Evolutionary conservation across 2,329 filamentous ascomycete species (phyloP).

Genomic region (Apiospora koreana): DNA sequence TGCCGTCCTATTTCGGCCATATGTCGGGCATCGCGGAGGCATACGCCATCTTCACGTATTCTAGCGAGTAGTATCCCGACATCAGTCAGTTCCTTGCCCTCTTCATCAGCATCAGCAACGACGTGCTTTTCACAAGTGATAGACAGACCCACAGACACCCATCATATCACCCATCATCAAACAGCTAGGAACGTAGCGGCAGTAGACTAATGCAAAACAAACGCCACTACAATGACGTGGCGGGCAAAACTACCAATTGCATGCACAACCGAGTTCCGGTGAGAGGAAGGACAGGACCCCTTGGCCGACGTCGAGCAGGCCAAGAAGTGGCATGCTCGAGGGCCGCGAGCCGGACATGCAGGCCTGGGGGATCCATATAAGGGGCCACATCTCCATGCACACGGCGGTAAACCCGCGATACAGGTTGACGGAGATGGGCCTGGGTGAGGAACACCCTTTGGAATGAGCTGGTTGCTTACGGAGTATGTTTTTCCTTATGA

Average conservation of each 20-base stretch:
- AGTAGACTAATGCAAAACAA: slow-evolving; percentile 15
- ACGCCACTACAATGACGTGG: slow-evolving; percentile 32
- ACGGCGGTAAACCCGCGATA: slow-evolving; percentile 19
- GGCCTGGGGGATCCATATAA: slow-evolving; percentile 25
- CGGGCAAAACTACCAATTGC: slow-evolving; percentile 27
- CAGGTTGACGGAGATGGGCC: slow-evolving; percentile 19
- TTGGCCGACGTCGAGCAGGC: slow-evolving; percentile 18
- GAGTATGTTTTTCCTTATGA: no score
- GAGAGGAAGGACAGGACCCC: slow-evolving; percentile 18
- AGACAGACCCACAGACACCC: no score
- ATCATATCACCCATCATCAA: neutral
- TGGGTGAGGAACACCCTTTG: slow-evolving; percentile 12
- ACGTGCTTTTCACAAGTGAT: no score
- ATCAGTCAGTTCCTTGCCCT: slow-evolving; percentile 27
- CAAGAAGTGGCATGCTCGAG: slow-evolving; percentile 19
- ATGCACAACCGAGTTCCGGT: slow-evolving; percentile 24
- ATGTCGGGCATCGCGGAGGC: slow-evolving; percentile 29
- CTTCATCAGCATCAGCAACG: no score
- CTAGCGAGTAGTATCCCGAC: slow-evolving; percentile 26
- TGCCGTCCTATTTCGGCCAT: slow-evolving; percentile 29
- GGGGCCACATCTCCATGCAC: slow-evolving; percentile 27
- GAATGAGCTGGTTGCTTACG: neutral
- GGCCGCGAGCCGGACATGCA: slow-evolving; percentile 22
- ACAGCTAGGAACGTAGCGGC: neutral
- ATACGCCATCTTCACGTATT: slow-evolving; percentile 29